These are phyloP conservation scores for Candida odintsovae DNA, from an alignment of 805 yeast species.

Conservation along the genomic window DNA sequence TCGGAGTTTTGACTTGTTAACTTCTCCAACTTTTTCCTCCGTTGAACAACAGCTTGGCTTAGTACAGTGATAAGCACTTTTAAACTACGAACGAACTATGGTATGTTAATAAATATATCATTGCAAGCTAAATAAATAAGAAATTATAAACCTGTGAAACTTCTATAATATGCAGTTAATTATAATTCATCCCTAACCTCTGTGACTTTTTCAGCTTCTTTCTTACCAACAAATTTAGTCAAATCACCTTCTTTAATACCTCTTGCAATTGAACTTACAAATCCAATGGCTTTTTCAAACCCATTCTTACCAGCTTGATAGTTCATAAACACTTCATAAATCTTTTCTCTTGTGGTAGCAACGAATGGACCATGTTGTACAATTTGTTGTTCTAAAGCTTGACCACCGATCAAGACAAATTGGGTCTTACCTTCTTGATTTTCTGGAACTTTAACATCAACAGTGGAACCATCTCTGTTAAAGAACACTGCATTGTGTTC, in stretches of 20 bases:
- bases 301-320: slow-evolving; percentile 68
- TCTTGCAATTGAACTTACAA: slow-evolving; percentile 40
- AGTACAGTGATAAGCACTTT: too few species aligned
- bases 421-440: slow-evolving; percentile 40
- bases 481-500: slow-evolving; percentile 55
- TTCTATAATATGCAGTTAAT: background rate
- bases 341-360: slow-evolving; percentile 59
- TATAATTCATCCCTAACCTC: background rate
- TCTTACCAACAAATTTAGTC: background rate
- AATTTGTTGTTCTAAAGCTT: slow-evolving; percentile 64
- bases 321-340: slow-evolving; percentile 64
- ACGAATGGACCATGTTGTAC: slow-evolving; percentile 94
- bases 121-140: background rate
- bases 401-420: slow-evolving; percentile 73
- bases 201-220: background rate
- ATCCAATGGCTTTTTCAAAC: slow-evolving; percentile 57
- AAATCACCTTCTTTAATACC: background rate
- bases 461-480: slow-evolving; percentile 59
- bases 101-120: background rate
- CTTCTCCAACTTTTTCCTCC: background rate
- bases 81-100: too few species aligned
- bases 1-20: too few species aligned
- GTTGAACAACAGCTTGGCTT: too few species aligned
- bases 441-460: slow-evolving; percentile 48
- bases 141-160: background rate